Conservation (phyloP, 305 asterid species). For the Solanum hybrid region DNA sequence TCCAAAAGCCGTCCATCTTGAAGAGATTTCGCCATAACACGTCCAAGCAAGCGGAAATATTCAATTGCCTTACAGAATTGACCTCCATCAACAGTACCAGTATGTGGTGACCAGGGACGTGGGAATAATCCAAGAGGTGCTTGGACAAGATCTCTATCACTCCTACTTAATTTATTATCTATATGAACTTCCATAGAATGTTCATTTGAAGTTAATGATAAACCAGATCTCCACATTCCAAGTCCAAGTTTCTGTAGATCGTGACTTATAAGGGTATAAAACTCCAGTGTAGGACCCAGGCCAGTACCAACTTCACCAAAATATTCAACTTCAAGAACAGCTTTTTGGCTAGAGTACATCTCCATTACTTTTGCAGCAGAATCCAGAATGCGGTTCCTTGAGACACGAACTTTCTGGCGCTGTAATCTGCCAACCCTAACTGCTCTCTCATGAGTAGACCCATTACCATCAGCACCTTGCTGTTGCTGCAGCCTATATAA, state of each 20-base stretch:
- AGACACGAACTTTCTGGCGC: constrained; percentile 97
- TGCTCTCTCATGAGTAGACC: constrained; percentile 67
- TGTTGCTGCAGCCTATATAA: constrained; percentile 81
- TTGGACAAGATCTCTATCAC: constrained; percentile 45
- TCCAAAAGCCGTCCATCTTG: constrained; percentile 98
- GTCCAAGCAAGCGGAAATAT: constrained; percentile 75
- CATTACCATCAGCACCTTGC: constrained; percentile 72
- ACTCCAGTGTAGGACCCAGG: constrained; percentile 95
- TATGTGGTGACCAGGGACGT: constrained; percentile 71
- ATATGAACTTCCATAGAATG: constrained; percentile 41
- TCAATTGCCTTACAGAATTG: constrained; percentile 58
- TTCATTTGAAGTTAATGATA: constrained; percentile 25
- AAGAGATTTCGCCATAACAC: constrained; percentile 95
- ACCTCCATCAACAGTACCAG: constrained; percentile 58
- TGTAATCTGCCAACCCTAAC: constrained; percentile 77
- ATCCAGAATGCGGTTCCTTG: constrained; percentile 83
- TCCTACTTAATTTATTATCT: constrained; percentile 15
- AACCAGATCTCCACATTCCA: constrained; percentile 80
- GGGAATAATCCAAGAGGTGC: constrained; percentile 96
- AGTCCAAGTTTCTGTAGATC: constrained; percentile 81
- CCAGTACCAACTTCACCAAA: constrained; percentile 99
- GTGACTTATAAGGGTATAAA: constrained; percentile 87
- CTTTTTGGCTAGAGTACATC: constrained; percentile 95
- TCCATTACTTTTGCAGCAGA: constrained; percentile 99
- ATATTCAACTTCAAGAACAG: constrained; percentile 98